These are phyloP conservation scores for Agrocybe praecox DNA, from an alignment of 768 basidiomycete species.

Conservation along the genomic window DNA sequence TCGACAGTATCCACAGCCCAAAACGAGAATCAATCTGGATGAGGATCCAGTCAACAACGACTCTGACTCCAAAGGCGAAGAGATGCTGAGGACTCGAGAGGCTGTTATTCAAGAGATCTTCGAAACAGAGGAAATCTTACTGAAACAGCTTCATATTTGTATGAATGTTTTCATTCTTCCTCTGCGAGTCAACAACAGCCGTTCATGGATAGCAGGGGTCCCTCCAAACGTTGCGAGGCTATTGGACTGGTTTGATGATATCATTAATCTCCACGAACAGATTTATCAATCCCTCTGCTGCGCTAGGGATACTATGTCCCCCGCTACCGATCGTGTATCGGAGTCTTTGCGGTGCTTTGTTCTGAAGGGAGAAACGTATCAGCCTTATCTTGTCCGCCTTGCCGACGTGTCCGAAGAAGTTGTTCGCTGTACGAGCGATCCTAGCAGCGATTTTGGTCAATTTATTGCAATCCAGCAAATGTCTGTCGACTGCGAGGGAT, in stretches of 20 bases:
- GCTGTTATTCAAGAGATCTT: slow-evolving; percentile 53
- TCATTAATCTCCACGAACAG: slow-evolving; percentile 74
- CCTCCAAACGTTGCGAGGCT: slow-evolving; percentile 69
- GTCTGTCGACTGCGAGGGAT: slow-evolving; percentile 54
- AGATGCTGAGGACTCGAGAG: slow-evolving; percentile 16
- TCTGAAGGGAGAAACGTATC: slow-evolving; percentile 75
- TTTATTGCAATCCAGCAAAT: slow-evolving; percentile 74
- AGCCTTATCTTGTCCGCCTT: slow-evolving; percentile 81
- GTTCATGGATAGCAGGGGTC: slow-evolving; percentile 81
- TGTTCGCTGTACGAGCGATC: slow-evolving; percentile 47
- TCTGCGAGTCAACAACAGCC: slow-evolving; percentile 69
- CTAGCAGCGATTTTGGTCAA: slow-evolving; percentile 78
- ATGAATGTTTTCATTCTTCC: slow-evolving; percentile 78
- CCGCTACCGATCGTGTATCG: slow-evolving; percentile 48
- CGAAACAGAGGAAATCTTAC: slow-evolving; percentile 69
- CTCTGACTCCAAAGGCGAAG: not conserved
- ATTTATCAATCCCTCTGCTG: slow-evolving; percentile 51
- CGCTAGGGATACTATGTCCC: slow-evolving; percentile 25
- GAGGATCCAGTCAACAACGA: not conserved
- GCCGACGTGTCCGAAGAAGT: slow-evolving; percentile 60
- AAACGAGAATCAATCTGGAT: not conserved
- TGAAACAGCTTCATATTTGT: slow-evolving; percentile 65
- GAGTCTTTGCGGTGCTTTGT: slow-evolving; percentile 63
- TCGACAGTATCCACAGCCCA: not conserved
- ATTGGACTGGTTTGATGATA: slow-evolving; percentile 90